Evolutionary conservation across 768 basidiomycete genomes (phyloP).

Genomic region (Tulasnella sp.): DNA sequence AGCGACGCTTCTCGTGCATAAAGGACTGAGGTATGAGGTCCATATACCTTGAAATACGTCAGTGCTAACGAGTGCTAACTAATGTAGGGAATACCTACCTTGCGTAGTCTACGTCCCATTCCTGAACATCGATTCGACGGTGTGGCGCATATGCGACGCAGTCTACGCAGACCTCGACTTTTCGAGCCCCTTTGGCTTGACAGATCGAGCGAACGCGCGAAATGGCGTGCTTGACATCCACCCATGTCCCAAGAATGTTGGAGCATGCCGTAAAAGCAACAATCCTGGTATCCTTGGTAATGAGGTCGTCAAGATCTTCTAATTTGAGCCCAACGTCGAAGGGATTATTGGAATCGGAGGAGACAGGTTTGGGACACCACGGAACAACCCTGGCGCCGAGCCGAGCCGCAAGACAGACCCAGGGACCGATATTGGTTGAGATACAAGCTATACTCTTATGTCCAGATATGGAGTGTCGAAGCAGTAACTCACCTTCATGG

Average conservation of each 20-base stretch:
- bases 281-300: conserved; percentile 53
- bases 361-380: conserved; percentile 39
- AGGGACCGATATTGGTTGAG: conserved; percentile 59
- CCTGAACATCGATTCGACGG: conserved; percentile 52
- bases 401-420: conserved; percentile 60
- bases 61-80: conserved; percentile 34
- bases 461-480: background rate
- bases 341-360: conserved; percentile 35
- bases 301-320: conserved; percentile 46
- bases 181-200: conserved; percentile 38
- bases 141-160: conserved; percentile 75
- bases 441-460: background rate
- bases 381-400: conserved; percentile 41
- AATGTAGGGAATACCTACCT: conserved; percentile 57
- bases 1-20: conserved; percentile 45
- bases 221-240: conserved; percentile 47
- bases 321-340: conserved; percentile 48
- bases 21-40: conserved; percentile 54
- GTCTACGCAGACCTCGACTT: conserved; percentile 58
- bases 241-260: conserved; percentile 57
- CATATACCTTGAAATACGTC: conserved; percentile 59
- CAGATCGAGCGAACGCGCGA: conserved; percentile 41
- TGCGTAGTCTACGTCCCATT: conserved; percentile 69
- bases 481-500: conserved; percentile 48
- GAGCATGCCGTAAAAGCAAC: conserved; percentile 65